Conservation (phyloP, 331 rosid species). For the Quercus lobata region DNA sequence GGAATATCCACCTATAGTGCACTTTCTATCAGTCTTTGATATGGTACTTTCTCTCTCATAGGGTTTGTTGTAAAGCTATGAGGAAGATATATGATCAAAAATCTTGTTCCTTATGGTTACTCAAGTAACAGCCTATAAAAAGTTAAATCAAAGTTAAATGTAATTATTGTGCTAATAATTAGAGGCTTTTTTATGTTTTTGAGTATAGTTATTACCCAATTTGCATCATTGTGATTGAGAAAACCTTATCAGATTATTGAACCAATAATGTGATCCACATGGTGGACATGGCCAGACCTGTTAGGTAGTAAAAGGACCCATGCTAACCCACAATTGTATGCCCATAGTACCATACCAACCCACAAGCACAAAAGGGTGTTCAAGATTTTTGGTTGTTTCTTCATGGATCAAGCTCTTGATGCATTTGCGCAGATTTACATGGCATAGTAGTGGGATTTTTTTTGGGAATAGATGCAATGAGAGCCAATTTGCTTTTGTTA, state of each 20-base stretch:
- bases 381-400: slow-evolving; percentile 11
- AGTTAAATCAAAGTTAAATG: neutral
- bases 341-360: neutral
- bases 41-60: neutral
- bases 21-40: slow-evolving; percentile 19
- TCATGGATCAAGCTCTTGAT: neutral
- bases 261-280: slow-evolving; percentile 21
- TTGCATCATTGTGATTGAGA: neutral
- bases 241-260: neutral
- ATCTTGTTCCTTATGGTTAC: neutral
- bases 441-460: slow-evolving; percentile 16
- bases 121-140: neutral
- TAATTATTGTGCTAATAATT: neutral
- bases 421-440: slow-evolving; percentile 10
- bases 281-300: slow-evolving; percentile 14
- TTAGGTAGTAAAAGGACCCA: slow-evolving; percentile 29
- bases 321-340: neutral
- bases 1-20: slow-evolving; percentile 8
- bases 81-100: neutral
- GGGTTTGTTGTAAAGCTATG: neutral
- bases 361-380: slow-evolving; percentile 19
- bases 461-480: slow-evolving; percentile 4
- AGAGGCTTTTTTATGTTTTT: neutral
- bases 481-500: neutral
- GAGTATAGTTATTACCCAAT: neutral